phyloP scores from a whole-genome alignment of 495 filamentous ascomycete species.

The Clavariopsis aquatica region DNA sequence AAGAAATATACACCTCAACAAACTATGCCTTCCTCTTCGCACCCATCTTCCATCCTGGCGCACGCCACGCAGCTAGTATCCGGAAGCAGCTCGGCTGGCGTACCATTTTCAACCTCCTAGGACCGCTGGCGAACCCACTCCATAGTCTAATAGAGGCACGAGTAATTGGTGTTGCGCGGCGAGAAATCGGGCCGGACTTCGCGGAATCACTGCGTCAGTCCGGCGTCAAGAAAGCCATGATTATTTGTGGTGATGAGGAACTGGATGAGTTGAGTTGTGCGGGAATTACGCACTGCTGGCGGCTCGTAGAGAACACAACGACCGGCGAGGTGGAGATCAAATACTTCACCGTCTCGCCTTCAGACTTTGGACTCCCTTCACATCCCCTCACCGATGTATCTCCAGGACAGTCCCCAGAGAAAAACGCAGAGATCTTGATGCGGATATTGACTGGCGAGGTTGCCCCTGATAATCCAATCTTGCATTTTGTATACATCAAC shows the following conservation, averaged over 20 bases:
- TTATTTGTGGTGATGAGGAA: conserved; percentile 92
- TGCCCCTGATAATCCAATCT: conserved; percentile 72
- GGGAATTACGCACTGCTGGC: conserved; percentile 84
- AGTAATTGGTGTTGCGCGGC: conserved; percentile 85
- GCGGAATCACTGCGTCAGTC: conserved; percentile 76
- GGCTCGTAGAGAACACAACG: conserved; percentile 59
- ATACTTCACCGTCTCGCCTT: conserved; percentile 71
- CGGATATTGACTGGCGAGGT: conserved; percentile 73
- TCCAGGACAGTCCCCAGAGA: conserved; percentile 77
- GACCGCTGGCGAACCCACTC: conserved; percentile 86
- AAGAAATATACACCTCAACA: conserved; percentile 67
- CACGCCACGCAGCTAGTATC: conserved; percentile 80
- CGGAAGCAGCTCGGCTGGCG: conserved; percentile 82
- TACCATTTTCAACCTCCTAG: conserved; percentile 95
- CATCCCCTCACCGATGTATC: conserved; percentile 77
- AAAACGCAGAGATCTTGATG: conserved; percentile 84
- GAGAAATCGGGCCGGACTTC: conserved; percentile 81
- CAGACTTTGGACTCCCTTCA: conserved; percentile 77
- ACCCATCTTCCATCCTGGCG: conserved; percentile 92
- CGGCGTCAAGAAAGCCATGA: conserved; percentile 79
- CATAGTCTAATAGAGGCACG: conserved; percentile 80
- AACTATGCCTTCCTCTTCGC: conserved; percentile 98
- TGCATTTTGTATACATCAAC: conserved; percentile 93
- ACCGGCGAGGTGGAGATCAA: conserved; percentile 61
- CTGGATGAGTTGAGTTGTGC: conserved; percentile 94